A percentile compares a stretch with the other conserved stretches of the same genome.
Conservation (phyloP, 2,329 filamentous ascomycete species). For the Tolypocladium guangdongense region DNA sequence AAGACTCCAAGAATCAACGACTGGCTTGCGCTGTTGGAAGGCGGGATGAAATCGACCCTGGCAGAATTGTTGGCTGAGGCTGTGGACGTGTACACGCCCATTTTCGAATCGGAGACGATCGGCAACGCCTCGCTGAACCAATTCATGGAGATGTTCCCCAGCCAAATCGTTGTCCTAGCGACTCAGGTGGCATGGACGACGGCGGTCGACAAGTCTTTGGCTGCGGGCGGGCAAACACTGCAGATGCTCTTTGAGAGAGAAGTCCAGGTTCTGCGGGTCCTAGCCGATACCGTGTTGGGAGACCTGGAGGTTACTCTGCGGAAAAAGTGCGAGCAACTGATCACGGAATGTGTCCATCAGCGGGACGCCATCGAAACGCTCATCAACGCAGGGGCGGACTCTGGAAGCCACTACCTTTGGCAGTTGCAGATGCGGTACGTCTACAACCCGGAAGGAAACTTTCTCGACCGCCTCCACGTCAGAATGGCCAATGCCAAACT, state of each 20-base stretch:
- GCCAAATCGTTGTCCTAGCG: conserved; percentile 89
- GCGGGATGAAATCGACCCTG: conserved; percentile 86
- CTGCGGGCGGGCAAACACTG: conserved; percentile 59
- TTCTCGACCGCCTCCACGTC: conserved; percentile 71
- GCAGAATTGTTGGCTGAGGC: conserved; percentile 86
- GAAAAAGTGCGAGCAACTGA: conserved; percentile 97
- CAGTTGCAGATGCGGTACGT: conserved; percentile 95
- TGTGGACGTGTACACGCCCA: conserved; percentile 66
- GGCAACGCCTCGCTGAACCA: conserved; percentile 59
- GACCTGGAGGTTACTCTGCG: conserved; percentile 78
- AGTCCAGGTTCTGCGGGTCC: conserved; percentile 71
- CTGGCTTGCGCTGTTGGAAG: conserved; percentile 90
- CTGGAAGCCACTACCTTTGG: conserved; percentile 80
- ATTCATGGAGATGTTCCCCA: conserved; percentile 80
- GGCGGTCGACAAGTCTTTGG: conserved; percentile 67
- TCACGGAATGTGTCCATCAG: conserved; percentile 98
- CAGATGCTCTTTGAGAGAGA: conserved; percentile 67
- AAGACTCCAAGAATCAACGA: conserved; percentile 98
- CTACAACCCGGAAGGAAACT: conserved; percentile 72
- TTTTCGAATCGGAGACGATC: conserved; percentile 63
- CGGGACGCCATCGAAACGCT: conserved; percentile 87
- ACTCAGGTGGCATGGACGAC: conserved; percentile 92
- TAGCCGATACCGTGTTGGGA: conserved; percentile 81
- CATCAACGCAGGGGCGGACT: conserved; percentile 60
- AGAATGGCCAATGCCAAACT: conserved; percentile 96